A percentile compares a stretch with the other conserved stretches of the same genome.
phyloP scores from a whole-genome alignment of 306 rosid genomes.

The Cyamopsis tetragonoloba region DNA sequence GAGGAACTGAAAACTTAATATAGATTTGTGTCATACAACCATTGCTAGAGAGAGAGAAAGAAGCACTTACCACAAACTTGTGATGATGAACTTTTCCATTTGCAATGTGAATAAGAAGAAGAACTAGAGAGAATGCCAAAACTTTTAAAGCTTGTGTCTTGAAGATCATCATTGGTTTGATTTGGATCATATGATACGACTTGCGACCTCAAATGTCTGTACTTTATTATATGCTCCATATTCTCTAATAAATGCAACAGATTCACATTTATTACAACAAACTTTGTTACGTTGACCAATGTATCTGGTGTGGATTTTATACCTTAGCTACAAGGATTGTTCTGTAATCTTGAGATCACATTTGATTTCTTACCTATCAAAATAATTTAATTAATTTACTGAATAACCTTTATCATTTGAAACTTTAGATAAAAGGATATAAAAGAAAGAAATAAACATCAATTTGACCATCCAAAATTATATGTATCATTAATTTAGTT shows the following conservation, averaged over 20 bases:
- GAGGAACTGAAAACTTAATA: neutral
- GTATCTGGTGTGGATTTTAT: neutral
- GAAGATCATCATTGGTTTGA: neutral
- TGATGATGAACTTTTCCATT: conserved; percentile 25
- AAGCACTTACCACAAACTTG: conserved; percentile 22
- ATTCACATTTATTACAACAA: neutral
- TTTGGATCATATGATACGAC: neutral
- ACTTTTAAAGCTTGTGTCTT: neutral
- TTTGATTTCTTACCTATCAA: no score
- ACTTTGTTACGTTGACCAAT: neutral
- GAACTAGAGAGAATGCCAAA: neutral
- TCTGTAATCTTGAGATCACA: no score
- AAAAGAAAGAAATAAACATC: no score
- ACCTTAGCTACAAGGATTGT: neutral
- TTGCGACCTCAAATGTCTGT: neutral
- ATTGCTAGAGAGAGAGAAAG: neutral
- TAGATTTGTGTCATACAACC: neutral
- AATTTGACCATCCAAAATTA: no score
- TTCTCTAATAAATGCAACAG: neutral
- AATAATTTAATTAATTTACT: no score
- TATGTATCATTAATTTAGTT: no score
- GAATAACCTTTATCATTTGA: no score
- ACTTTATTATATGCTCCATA: neutral
- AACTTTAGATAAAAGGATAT: no score
- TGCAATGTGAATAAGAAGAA: conserved; percentile 19